phyloP scores from a whole-genome alignment of 352 stramenopile genomes.

The Phytophthora brassicae region DNA sequence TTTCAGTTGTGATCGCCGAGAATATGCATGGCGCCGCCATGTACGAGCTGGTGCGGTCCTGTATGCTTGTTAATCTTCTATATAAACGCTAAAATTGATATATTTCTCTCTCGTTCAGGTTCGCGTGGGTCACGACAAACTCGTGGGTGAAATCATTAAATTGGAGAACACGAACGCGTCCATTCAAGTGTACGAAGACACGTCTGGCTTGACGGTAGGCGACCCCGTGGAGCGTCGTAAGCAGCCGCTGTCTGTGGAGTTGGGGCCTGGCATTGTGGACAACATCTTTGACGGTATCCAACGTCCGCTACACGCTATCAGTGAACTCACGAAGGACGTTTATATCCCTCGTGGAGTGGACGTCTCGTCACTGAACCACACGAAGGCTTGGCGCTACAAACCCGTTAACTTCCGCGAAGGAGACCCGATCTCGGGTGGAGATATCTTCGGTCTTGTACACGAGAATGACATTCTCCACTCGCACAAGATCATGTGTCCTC shows the following conservation, averaged over 20 bases:
- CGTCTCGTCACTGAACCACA: constrained; percentile 92
- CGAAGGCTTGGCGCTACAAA: constrained; percentile 96
- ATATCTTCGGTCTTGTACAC: constrained; percentile 98
- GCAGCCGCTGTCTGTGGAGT: constrained; percentile 97
- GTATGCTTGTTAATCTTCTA: background rate
- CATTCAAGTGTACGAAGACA: constrained; percentile 99
- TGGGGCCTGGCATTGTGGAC: constrained; percentile 99
- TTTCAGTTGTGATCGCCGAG: constrained; percentile 97
- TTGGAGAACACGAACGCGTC: constrained; percentile 99
- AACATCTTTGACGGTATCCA: constrained; percentile 99
- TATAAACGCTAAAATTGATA: constrained; percentile 1
- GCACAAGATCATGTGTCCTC: constrained; percentile 99
- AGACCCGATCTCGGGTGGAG: constrained; percentile 95
- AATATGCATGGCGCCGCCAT: constrained; percentile 99
- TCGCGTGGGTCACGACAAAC: constrained; percentile 98
- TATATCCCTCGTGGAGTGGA: constrained; percentile 98
- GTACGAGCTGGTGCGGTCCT: constrained; percentile 88
- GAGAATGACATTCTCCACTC: constrained; percentile 99
- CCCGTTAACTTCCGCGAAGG: constrained; percentile 93
- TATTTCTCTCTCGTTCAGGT: constrained; percentile 76
- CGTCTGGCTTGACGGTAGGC: constrained; percentile 96
- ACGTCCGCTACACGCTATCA: constrained; percentile 97
- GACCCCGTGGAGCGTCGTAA: constrained; percentile 98
- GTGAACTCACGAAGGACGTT: constrained; percentile 92
- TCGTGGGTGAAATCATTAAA: constrained; percentile 99